phyloP scores from a whole-genome alignment of 129 eudicot species.

The Flaveria trinervia region DNA sequence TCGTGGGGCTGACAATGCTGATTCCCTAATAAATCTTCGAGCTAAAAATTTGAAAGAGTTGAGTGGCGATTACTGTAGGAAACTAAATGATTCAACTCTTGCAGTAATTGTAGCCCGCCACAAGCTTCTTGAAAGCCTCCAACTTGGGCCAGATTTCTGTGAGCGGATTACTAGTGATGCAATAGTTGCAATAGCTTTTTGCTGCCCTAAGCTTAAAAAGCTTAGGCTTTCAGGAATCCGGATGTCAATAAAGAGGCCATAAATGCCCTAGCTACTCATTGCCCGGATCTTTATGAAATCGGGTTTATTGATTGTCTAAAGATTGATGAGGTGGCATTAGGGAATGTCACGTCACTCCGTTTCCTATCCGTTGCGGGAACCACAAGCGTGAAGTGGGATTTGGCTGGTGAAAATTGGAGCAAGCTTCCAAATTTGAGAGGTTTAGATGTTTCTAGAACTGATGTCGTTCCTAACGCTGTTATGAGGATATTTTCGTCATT shows the following conservation, averaged over 20 bases:
- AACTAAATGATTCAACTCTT: constrained; percentile 77
- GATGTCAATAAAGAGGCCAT: constrained; percentile 73
- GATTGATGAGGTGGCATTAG: constrained; percentile 74
- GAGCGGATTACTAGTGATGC: constrained; percentile 79
- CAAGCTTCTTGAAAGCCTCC: constrained; percentile 74
- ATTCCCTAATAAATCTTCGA: constrained; percentile 62
- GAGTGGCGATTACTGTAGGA: constrained; percentile 80
- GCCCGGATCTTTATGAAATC: constrained; percentile 61
- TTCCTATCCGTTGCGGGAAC: constrained; percentile 94
- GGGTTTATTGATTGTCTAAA: constrained; percentile 81
- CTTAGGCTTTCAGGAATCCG: constrained; percentile 80
- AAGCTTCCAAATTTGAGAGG: constrained; percentile 69
- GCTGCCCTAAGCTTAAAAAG: constrained; percentile 65
- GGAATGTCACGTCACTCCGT: constrained; percentile 54
- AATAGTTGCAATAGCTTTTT: constrained; percentile 59
- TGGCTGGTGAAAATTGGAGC: constrained; percentile 63
- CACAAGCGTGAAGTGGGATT: constrained; percentile 64
- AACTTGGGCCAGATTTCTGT: constrained; percentile 84
- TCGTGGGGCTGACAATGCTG: constrained; percentile 90
- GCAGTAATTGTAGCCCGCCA: constrained; percentile 88
- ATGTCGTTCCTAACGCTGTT: constrained; percentile 52
- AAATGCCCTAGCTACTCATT: constrained; percentile 63
- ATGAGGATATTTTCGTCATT: constrained; percentile 54
- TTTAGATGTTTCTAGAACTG: constrained; percentile 91
- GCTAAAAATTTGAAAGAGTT: constrained; percentile 74